phyloP scores from a whole-genome alignment of 2,329 filamentous ascomycete genomes.

The Epichloe uncinata region DNA sequence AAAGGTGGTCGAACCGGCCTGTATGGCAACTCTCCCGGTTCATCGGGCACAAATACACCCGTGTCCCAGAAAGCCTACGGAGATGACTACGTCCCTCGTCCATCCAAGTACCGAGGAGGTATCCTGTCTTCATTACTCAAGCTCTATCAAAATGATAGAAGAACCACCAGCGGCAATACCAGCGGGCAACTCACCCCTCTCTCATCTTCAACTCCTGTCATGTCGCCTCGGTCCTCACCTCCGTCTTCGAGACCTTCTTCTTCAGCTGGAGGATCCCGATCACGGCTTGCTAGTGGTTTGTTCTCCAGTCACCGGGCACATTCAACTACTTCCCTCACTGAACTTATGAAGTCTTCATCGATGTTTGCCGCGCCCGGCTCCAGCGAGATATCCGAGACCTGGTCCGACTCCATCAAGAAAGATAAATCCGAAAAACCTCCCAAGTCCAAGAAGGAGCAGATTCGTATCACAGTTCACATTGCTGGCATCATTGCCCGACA shows the following conservation, averaged over 20 bases:
- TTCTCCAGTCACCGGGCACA: conserved; percentile 29
- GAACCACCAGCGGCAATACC: conserved; percentile 18
- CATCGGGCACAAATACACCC: conserved; percentile 26
- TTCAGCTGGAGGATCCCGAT: conserved; percentile 17
- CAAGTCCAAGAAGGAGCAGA: conserved; percentile 24
- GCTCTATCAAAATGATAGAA: conserved; percentile 44
- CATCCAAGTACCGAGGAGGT: conserved; percentile 56
- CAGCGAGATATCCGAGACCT: conserved; percentile 29
- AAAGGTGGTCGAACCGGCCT: conserved; percentile 17
- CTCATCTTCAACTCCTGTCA: conserved; percentile 23
- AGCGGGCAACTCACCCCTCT: conserved; percentile 29
- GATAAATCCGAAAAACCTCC: conserved; percentile 23
- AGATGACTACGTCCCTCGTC: conserved; percentile 48
- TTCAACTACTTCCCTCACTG: conserved; percentile 32
- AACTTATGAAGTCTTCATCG: conserved; percentile 40
- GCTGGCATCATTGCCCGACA: conserved; percentile 64
- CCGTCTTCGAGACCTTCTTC: conserved; percentile 27
- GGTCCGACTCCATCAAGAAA: conserved; percentile 30
- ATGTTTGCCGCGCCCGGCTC: conserved; percentile 36
- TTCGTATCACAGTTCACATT: conserved; percentile 43
- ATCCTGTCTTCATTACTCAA: conserved; percentile 61
- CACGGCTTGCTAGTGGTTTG: conserved; percentile 25
- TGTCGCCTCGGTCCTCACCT: conserved; percentile 30
- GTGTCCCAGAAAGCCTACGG: conserved; percentile 34
- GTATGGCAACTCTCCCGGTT: conserved; percentile 15